Percentiles rank a stretch among this genome's conserved stretches.
Evolutionary conservation across 2,329 filamentous ascomycete species (phyloP).

Genomic region (Alternaria ethzedia): DNA sequence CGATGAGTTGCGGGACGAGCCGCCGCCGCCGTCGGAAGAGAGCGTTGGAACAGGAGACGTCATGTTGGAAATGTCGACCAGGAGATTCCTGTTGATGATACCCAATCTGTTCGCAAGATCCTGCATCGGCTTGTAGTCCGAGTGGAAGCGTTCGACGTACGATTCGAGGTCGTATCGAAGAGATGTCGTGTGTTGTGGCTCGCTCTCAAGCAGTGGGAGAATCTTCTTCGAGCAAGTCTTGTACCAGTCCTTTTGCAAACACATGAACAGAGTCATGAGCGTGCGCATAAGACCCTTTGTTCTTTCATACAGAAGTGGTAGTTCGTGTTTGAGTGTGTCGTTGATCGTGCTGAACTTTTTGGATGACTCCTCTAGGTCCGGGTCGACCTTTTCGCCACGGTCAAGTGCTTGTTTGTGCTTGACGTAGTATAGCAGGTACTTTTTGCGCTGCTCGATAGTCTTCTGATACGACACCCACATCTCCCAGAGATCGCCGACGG

Average conservation of each 20-base stretch:
- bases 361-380: constrained; percentile 81
- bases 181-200: constrained; percentile 48
- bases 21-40: constrained; percentile 47
- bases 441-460: constrained; percentile 92
- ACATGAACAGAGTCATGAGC: constrained; percentile 82
- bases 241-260: constrained; percentile 84
- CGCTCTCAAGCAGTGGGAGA: constrained; percentile 70
- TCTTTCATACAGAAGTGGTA: constrained; percentile 80
- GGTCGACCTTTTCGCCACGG: constrained; percentile 83
- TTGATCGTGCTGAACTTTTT: constrained; percentile 92
- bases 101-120: constrained; percentile 75
- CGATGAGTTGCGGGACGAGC: constrained; percentile 51
- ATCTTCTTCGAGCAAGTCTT: constrained; percentile 84
- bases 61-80: constrained; percentile 67
- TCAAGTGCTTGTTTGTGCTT: constrained; percentile 79
- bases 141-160: constrained; percentile 77
- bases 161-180: constrained; percentile 72
- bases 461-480: constrained; percentile 83
- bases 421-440: constrained; percentile 88
- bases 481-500: constrained; percentile 78
- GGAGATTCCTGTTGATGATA: constrained; percentile 75
- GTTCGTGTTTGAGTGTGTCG: constrained; percentile 88
- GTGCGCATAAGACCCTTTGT: constrained; percentile 86
- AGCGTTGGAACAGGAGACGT: constrained; percentile 59
- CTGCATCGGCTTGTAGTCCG: constrained; percentile 74